Evolutionary conservation across 2,329 filamentous ascomycete species (phyloP).

Genomic region (Trichophyton verrucosum): DNA sequence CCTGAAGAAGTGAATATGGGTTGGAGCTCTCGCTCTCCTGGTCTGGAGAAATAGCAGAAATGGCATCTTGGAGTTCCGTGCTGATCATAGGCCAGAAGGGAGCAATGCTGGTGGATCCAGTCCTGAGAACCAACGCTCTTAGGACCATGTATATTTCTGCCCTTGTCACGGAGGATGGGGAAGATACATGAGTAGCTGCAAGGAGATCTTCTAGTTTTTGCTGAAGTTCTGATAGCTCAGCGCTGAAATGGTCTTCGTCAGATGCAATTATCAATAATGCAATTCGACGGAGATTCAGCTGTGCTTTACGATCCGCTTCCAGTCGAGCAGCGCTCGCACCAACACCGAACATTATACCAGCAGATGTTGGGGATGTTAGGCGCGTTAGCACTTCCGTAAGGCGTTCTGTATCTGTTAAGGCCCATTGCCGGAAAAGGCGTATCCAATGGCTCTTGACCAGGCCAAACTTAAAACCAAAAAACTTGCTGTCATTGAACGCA

Average conservation of each 20-base stretch:
- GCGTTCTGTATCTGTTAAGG: constrained; percentile 73
- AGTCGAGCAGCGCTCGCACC: constrained; percentile 83
- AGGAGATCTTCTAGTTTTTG: constrained; percentile 82
- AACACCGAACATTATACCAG: constrained; percentile 96
- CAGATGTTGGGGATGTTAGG: constrained; percentile 73
- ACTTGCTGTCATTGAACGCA: constrained; percentile 77
- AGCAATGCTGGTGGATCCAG: constrained; percentile 65
- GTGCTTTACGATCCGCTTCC: constrained; percentile 89
- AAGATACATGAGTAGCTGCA: constrained; percentile 70
- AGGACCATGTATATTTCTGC: constrained; percentile 84
- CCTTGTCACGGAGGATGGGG: constrained; percentile 77
- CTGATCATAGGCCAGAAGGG: constrained; percentile 85
- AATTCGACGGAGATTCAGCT: constrained; percentile 75
- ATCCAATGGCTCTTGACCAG: constrained; percentile 68
- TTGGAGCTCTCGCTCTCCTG: constrained; percentile 65
- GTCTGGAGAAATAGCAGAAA: constrained; percentile 60
- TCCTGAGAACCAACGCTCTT: constrained; percentile 67
- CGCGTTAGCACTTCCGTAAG: constrained; percentile 68
- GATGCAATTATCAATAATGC: constrained; percentile 67
- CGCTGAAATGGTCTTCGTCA: constrained; percentile 64
- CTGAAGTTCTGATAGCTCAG: constrained; percentile 59
- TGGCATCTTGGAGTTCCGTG: constrained; percentile 65
- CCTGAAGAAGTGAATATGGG: constrained; percentile 67
- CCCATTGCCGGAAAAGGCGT: constrained; percentile 71
- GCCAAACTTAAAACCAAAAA: constrained; percentile 59